Conservation (phyloP, 176 grass and related monocot genomes). For the Dendrocalamus sinicus region DNA sequence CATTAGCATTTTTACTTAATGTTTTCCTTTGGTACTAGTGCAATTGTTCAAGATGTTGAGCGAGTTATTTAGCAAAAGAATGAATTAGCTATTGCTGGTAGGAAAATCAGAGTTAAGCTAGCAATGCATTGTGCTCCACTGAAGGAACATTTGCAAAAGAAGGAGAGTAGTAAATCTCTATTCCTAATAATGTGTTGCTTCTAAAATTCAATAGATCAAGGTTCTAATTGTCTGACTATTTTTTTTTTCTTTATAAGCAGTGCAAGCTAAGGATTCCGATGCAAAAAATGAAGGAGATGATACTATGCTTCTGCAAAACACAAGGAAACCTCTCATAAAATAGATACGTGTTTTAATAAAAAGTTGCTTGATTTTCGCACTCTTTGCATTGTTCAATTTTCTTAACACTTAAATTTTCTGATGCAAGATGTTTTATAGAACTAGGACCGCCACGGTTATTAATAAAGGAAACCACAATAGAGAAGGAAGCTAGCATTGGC, state of each 20-base stretch:
- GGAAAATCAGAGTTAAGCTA: slow-evolving; percentile 90
- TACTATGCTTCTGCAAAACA: slow-evolving; percentile 32
- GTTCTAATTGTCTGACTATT: slow-evolving; percentile 32
- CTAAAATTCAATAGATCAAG: slow-evolving; percentile 9
- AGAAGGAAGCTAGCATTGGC: slow-evolving; percentile 33
- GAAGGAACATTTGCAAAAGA: slow-evolving; percentile 69
- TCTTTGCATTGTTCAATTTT: slow-evolving; percentile 27
- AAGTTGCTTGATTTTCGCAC: slow-evolving; percentile 34
- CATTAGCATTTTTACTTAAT: slow-evolving; percentile 25
- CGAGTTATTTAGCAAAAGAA: slow-evolving; percentile 85
- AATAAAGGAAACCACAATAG: slow-evolving; percentile 32
- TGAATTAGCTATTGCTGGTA: slow-evolving; percentile 63
- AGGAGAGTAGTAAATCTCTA: slow-evolving; percentile 61
- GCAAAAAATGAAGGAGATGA: slow-evolving; percentile 49
- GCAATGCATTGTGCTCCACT: slow-evolving; percentile 76
- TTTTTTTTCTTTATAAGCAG: slow-evolving; percentile 38
- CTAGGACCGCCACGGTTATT: slow-evolving; percentile 30
- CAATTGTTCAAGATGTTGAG: slow-evolving; percentile 83
- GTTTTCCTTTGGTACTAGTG: slow-evolving; percentile 51
- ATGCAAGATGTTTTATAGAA: slow-evolving; percentile 39
- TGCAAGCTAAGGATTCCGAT: slow-evolving; percentile 50
- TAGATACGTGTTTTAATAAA: slow-evolving; percentile 50
- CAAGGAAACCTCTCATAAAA: slow-evolving; percentile 38
- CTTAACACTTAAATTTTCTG: slow-evolving; percentile 26
- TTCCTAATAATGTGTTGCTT: slow-evolving; percentile 19